phyloP scores from a whole-genome alignment of 805 yeast genomes.

The Suhomyces pyralidae region DNA sequence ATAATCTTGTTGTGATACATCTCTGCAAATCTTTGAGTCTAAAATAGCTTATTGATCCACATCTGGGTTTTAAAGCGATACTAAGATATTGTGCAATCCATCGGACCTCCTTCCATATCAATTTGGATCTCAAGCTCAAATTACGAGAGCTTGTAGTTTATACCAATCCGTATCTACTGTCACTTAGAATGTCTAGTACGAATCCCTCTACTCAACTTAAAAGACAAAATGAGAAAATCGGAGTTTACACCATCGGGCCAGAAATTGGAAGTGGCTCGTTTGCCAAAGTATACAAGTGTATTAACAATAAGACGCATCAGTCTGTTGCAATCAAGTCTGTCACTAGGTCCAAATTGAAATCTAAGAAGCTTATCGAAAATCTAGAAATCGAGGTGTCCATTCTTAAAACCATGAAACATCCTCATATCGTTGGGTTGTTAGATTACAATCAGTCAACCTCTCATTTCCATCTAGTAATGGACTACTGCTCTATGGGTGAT shows the following conservation, averaged over 20 bases:
- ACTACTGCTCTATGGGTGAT: slow-evolving; percentile 94
- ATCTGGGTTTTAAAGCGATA: neutral
- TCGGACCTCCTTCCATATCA: neutral
- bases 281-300: slow-evolving; percentile 91
- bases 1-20: neutral
- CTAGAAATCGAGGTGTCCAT: slow-evolving; percentile 90
- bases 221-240: slow-evolving; percentile 25
- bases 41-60: neutral
- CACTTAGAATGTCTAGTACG: neutral
- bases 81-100: neutral
- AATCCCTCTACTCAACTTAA: neutral
- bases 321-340: slow-evolving; percentile 91
- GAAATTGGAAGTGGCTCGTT: slow-evolving; percentile 96
- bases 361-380: slow-evolving; percentile 84
- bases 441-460: slow-evolving; percentile 77
- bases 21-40: neutral
- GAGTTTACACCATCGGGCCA: slow-evolving; percentile 59
- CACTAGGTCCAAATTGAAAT: slow-evolving; percentile 72
- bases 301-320: slow-evolving; percentile 46
- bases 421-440: slow-evolving; percentile 83
- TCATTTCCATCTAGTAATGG: slow-evolving; percentile 91
- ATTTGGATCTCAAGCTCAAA: neutral
- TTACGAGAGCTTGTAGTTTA: neutral
- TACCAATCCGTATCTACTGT: neutral
- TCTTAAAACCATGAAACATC: slow-evolving; percentile 82